Evolutionary conservation across 2,329 filamentous ascomycete genomes (phyloP).

Genomic region (Davidsoniella virescens): DNA sequence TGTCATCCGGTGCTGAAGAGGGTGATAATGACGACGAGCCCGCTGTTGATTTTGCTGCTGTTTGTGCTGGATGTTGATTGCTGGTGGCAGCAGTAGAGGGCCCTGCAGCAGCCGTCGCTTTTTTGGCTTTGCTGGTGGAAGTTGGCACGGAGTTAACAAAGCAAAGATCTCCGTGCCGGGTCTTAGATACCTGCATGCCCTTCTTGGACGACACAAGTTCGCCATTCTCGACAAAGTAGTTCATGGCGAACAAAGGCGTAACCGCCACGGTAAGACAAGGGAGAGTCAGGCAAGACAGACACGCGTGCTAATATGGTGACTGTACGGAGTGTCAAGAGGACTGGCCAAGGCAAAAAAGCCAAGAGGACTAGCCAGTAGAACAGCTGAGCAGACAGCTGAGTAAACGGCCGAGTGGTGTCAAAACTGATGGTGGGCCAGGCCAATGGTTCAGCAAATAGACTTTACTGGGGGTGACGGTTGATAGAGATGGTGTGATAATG

Average conservation of each 20-base stretch:
- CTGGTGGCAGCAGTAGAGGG: background rate
- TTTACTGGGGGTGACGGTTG: too few relatives aligned
- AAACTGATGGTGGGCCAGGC: background rate
- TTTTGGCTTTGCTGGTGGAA: constrained; percentile 2
- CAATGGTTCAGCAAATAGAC: background rate
- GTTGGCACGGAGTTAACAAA: constrained; percentile 23
- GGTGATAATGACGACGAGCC: background rate
- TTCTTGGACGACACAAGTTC: constrained; percentile 23
- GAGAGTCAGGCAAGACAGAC: background rate
- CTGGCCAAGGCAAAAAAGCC: too few relatives aligned
- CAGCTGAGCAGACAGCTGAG: background rate
- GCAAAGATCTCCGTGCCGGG: constrained; percentile 24
- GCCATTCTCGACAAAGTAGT: constrained; percentile 24
- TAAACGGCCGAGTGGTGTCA: background rate
- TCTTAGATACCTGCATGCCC: constrained; percentile 25
- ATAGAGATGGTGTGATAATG: too few relatives aligned
- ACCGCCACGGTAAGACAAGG: background rate
- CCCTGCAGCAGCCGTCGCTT: background rate
- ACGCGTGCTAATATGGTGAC: too few relatives aligned
- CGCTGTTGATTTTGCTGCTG: too few relatives aligned
- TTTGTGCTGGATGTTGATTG: background rate
- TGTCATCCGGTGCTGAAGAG: background rate
- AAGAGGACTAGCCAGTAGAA: too few relatives aligned
- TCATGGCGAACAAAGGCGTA: constrained; percentile 20
- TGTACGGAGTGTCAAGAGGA: too few relatives aligned